phyloP scores from a whole-genome alignment of 2,329 filamentous ascomycete species.

The Camillea tinctor region DNA sequence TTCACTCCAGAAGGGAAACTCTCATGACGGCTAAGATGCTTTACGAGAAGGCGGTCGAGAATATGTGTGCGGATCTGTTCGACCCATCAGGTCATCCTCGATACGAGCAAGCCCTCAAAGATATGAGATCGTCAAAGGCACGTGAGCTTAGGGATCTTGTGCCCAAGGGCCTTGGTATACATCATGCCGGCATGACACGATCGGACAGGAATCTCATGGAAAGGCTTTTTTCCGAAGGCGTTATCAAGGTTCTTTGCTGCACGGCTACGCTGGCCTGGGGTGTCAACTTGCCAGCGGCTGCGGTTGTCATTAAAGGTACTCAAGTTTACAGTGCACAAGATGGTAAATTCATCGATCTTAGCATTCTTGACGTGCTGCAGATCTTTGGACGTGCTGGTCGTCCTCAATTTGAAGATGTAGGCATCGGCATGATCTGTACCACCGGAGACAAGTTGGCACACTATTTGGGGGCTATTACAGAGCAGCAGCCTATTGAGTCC shows the following conservation, averaged over 20 bases:
- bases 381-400: constrained; percentile 98
- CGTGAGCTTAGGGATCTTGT: constrained; percentile 86
- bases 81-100: constrained; percentile 76
- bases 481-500: constrained; percentile 97
- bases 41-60: constrained; percentile 80
- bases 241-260: constrained; percentile 97
- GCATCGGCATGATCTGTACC: constrained; percentile 97
- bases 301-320: constrained; percentile 96
- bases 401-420: constrained; percentile 95
- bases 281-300: constrained; percentile 95
- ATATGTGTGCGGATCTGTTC: constrained; percentile 77
- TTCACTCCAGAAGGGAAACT: constrained; percentile 94
- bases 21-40: constrained; percentile 83
- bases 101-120: constrained; percentile 76
- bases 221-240: constrained; percentile 81
- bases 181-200: constrained; percentile 95
- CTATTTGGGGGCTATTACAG: constrained; percentile 88
- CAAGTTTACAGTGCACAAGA: constrained; percentile 96
- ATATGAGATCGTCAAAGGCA: constrained; percentile 83
- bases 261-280: constrained; percentile 97
- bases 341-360: constrained; percentile 93
- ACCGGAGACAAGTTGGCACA: constrained; percentile 91
- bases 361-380: constrained; percentile 93
- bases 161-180: constrained; percentile 87
- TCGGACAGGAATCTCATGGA: constrained; percentile 96